Evolutionary conservation across 2,329 filamentous ascomycete species (phyloP).

Genomic region (Teratosphaeria nubilosa): DNA sequence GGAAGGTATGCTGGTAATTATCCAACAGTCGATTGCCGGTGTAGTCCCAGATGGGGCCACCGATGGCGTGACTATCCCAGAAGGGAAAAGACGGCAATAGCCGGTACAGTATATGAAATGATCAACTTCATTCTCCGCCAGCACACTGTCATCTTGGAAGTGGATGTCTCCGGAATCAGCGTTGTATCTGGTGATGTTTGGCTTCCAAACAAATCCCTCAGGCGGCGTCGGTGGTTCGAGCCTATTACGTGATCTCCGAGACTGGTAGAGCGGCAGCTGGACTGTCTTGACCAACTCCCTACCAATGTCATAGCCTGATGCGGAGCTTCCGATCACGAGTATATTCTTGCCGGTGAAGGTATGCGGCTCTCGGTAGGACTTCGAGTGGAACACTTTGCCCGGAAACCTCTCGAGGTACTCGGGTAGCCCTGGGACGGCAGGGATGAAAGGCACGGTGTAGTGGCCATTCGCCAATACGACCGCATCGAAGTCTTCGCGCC

Average conservation of each 20-base stretch:
- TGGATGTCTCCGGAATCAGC: neutral
- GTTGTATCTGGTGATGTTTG: conserved; percentile 30
- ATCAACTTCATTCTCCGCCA: neutral
- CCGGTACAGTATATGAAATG: neutral
- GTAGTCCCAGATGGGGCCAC: neutral
- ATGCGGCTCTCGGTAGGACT: neutral
- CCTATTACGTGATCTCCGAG: conserved; percentile 37
- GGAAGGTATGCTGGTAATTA: neutral
- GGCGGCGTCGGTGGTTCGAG: conserved; percentile 44
- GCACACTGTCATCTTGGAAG: neutral
- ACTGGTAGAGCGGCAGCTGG: conserved; percentile 41
- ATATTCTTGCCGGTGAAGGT: conserved; percentile 10
- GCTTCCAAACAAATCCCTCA: conserved; percentile 44
- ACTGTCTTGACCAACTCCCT: conserved; percentile 12
- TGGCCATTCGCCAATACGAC: neutral
- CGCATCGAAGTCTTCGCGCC: neutral
- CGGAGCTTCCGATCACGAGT: conserved; percentile 24
- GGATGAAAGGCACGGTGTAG: neutral
- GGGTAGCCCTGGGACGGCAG: neutral
- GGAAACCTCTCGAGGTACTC: neutral
- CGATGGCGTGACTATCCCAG: neutral
- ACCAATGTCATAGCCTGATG: conserved; percentile 24
- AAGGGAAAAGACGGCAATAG: neutral
- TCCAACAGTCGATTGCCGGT: neutral
- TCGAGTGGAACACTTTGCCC: neutral